Evolutionary conservation across 148 eudicot genomes (phyloP), one percentile per base, ranked within the genome.

Genomic region (Nepenthes gracilis): DNA sequence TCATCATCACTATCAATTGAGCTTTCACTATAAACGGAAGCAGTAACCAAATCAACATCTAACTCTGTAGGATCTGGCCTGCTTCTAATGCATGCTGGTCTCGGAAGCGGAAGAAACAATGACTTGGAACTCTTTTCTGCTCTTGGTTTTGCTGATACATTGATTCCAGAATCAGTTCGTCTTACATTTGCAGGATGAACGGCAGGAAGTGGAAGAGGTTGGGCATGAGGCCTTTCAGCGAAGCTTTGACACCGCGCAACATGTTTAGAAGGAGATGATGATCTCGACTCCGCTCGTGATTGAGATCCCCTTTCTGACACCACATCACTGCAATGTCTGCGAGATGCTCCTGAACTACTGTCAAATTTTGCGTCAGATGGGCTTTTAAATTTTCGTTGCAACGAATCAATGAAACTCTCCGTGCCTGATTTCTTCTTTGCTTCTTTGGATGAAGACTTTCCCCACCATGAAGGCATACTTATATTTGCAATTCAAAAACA

Each of bases 231-330:
- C 63, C 96, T 80, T 71, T 88, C 99, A 33, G 72, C 75, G 73
- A 93, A 93, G 72, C 99, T 93, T 63, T 93, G 99, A 78, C 96
- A 93, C 72, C 96, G 78, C 33, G 80, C 79, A 23, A 93, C 96
- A 64, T 77, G 78, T 68, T 83, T 90, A 15, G 96, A 80, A 57
- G 98, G 98, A 57, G 96, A 86, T 37, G 95, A 65, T 49, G 89
- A 86, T 70, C 95, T 82, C 35, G 96, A 88, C 55, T 61, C 85
- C 33, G 81, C 81, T 59, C 83, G 77, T 36, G 98, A 92, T 34
- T 62, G 75, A 65, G 83, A 69, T 54, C 86, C 92, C 75, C 62
- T 80, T 59, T 82, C 95, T 45, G 95, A 88, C 67, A 77, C 69
- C 36, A 79, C 74, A 72, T 88, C 96, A 56, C 45, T 40, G 45